phyloP scores from a whole-genome alignment of 2,329 filamentous ascomycete genomes.

The Aspergillus fischeri region DNA sequence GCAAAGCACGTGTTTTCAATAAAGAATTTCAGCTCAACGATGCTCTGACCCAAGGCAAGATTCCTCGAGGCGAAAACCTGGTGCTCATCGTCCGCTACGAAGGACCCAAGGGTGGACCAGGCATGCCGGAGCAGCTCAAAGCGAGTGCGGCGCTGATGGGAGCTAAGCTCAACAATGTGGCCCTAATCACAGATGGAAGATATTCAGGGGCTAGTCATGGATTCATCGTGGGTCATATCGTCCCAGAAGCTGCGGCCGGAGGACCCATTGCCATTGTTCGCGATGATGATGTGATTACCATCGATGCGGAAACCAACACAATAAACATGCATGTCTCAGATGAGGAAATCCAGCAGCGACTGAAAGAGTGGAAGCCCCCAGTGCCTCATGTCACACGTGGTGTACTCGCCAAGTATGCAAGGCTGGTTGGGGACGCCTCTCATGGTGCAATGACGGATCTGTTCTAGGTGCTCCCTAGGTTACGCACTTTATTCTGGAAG shows the following conservation, averaged over 20 bases:
- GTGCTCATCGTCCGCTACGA: constrained; percentile 92
- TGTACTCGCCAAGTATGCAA: constrained; percentile 83
- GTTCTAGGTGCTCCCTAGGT: constrained; percentile 40
- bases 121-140: constrained; percentile 93
- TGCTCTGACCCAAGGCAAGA: constrained; percentile 67
- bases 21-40: constrained; percentile 76
- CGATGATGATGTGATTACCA: constrained; percentile 79
- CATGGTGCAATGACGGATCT: constrained; percentile 86
- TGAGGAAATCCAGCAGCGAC: constrained; percentile 63
- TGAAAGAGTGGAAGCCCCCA: constrained; percentile 67
- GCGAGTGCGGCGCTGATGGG: constrained; percentile 90
- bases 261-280: constrained; percentile 80
- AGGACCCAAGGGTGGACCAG: constrained; percentile 86
- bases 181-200: constrained; percentile 85
- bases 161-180: constrained; percentile 79
- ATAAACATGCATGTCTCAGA: constrained; percentile 68
- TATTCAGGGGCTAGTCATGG: constrained; percentile 87
- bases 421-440: constrained; percentile 83
- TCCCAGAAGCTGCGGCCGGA: constrained; percentile 82
- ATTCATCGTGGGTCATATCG: constrained; percentile 91
- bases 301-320: constrained; percentile 74
- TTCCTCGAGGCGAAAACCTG: constrained; percentile 71
- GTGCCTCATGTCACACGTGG: constrained; percentile 72
- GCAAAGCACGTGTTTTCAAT: constrained; percentile 78
- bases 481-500: background rate